Evolutionary conservation across 176 grass and related monocot genomes (phyloP), one percentile per base, ranked within the genome.

Genomic region (Alloteropsis semialata): DNA sequence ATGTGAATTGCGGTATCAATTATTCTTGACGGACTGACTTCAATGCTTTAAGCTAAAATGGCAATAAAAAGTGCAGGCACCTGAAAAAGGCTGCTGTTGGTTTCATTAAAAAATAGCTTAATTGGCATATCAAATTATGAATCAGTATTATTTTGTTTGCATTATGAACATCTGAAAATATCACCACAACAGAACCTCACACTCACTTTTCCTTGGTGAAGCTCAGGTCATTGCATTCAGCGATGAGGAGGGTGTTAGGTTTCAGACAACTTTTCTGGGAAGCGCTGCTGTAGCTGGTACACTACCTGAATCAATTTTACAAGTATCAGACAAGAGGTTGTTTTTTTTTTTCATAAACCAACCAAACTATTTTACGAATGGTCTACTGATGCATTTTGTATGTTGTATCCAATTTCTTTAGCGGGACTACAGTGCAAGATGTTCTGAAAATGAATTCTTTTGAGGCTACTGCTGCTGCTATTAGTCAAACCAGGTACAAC

Each of bases 281-380:
- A 99, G 96, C 87, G 96, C 91, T 38, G 93, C 96, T 87, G 85
- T 99, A 90, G 93, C 96, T 90, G 96, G 96, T 92, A 82, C 72
- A 83, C 89, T 99, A 79, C 89, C 96, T 80, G 85, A 87, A 87
- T 90, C 96, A 71, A 89, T 87, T 86, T 91, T 99, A 77, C 91
- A 88, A 87, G 88, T 90, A 88, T 90, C 91, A 83, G 96, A 99
- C 75, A 99, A 99, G 85, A 99, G 93, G 96, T 97, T 82, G 78
- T 82, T 68, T 74, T 84, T 87, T 84, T 87, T 84, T 60, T 37
- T 61, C 82, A 62, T 81, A 46, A 86, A 82, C 28, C 72, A 86
- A 44, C 54, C 6, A 6, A 21, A 19, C 22, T 81, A 28, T 9
- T 44, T 50, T 50, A 29, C 48, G 32, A 81, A 56, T 10, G 27